Conservation (phyloP, 441 rosid genomes). For the Pelargonium myrrhifolium region DNA sequence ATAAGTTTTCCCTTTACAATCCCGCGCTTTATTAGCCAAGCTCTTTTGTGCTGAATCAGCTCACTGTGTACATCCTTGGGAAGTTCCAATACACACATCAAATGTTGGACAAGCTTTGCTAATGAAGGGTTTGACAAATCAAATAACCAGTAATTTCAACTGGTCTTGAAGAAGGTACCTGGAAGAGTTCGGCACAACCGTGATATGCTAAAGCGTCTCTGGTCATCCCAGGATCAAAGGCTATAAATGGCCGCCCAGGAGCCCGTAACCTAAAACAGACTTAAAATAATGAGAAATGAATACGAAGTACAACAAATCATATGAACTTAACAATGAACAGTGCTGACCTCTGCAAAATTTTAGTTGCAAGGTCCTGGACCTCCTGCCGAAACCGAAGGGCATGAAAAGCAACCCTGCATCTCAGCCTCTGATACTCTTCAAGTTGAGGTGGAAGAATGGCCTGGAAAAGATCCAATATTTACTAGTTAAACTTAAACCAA, state of each 20-base stretch:
- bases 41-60: conserved; percentile 89
- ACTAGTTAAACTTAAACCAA: background rate
- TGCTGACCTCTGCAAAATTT: conserved; percentile 60
- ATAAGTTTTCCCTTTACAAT: conserved; percentile 68
- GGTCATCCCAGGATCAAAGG: conserved; percentile 92
- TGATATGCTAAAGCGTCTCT: conserved; percentile 95
- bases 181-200: conserved; percentile 98
- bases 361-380: conserved; percentile 79
- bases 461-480: conserved; percentile 32
- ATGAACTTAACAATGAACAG: conserved; percentile 3
- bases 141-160: conserved; percentile 20
- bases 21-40: conserved; percentile 86
- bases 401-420: conserved; percentile 78
- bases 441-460: conserved; percentile 68
- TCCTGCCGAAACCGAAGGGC: conserved; percentile 79
- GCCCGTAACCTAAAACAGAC: conserved; percentile 55
- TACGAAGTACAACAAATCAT: background rate
- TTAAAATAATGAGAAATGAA: conserved; percentile 7
- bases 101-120: conserved; percentile 20
- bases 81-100: conserved; percentile 45
- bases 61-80: conserved; percentile 93
- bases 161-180: conserved; percentile 52
- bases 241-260: conserved; percentile 80
- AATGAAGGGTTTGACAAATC: conserved; percentile 14
- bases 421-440: conserved; percentile 85